These are phyloP conservation scores for Pseudovirgaria hyperparasitica DNA, from an alignment of 2,329 filamentous ascomycete genomes.

Conservation along the genomic window DNA sequence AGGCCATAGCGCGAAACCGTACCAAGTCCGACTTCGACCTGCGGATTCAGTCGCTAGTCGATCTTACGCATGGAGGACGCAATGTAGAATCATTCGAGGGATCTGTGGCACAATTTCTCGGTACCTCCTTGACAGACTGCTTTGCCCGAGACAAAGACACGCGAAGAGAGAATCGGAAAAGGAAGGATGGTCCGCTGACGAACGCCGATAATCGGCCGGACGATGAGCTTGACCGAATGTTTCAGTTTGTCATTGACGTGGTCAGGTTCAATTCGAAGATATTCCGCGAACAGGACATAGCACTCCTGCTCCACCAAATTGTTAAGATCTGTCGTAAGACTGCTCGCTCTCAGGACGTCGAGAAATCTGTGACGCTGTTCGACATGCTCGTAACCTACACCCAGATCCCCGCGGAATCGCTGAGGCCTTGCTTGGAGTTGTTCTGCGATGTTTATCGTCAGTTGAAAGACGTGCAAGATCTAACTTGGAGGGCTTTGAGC, in stretches of 20 bases:
- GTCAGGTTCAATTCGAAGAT: constrained; percentile 66
- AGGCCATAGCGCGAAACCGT: constrained; percentile 17
- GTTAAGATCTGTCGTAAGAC: constrained; percentile 58
- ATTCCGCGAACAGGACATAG: constrained; percentile 49
- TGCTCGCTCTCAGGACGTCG: constrained; percentile 50
- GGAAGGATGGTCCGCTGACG: constrained; percentile 13
- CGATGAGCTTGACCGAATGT: constrained; percentile 42
- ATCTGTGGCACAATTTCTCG: constrained; percentile 19
- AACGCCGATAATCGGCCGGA: constrained; percentile 14
- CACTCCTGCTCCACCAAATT: constrained; percentile 47
- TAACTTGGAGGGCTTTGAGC: constrained; percentile 56
- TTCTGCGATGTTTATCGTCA: constrained; percentile 60
- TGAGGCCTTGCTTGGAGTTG: constrained; percentile 55
- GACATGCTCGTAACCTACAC: constrained; percentile 62
- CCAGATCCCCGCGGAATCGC: constrained; percentile 49
- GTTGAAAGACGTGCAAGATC: constrained; percentile 46
- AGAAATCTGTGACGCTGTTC: constrained; percentile 53
- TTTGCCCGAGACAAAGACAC: constrained; percentile 20
- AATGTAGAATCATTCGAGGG: constrained; percentile 26
- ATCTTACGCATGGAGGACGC: constrained; percentile 23
- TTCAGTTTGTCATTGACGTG: constrained; percentile 52
- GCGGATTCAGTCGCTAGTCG: constrained; percentile 21
- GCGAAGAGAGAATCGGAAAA: constrained; percentile 12
- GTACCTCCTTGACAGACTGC: constrained; percentile 17
- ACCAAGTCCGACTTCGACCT: constrained; percentile 17